Evolutionary conservation across 1,284 basidiomycete species (phyloP).

Genomic region (Cutaneotrichosporon arboriforme): DNA sequence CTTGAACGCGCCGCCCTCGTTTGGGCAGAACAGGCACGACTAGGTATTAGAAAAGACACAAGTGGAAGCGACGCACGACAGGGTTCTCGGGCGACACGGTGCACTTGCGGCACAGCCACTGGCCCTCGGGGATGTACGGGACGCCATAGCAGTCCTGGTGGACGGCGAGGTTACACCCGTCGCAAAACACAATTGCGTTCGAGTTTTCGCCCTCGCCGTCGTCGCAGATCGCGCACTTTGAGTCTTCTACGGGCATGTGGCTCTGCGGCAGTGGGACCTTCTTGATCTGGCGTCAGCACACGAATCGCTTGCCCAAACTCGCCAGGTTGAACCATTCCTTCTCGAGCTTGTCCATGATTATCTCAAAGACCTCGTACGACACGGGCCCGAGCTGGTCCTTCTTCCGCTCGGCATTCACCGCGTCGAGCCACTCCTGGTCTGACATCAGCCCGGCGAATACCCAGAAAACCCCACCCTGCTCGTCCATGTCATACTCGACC

Average conservation of each 20-base stretch:
- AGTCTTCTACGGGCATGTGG: conserved; percentile 77
- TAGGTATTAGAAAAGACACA: conserved; percentile 42
- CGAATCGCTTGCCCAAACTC: conserved; percentile 26
- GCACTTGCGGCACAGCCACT: conserved; percentile 98
- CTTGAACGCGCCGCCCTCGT: conserved; percentile 97
- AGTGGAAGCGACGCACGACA: conserved; percentile 61
- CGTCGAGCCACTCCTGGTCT: conserved; percentile 95
- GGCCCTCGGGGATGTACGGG: conserved; percentile 98
- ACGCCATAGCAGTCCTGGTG: conserved; percentile 99
- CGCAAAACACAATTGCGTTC: conserved; percentile 99
- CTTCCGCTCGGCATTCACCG: conserved; percentile 74
- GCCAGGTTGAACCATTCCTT: conserved; percentile 99
- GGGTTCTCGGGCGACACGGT: conserved; percentile 95
- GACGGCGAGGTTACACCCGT: conserved; percentile 97
- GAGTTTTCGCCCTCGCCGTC: conserved; percentile 98
- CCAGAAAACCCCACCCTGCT: conserved; percentile 65
- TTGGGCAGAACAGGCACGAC: conserved; percentile 91
- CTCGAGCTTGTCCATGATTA: conserved; percentile 94
- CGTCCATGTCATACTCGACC: conserved; percentile 99
- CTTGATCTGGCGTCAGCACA: conserved; percentile 61
- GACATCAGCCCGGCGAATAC: neutral
- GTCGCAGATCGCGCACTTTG: conserved; percentile 93
- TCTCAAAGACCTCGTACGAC: conserved; percentile 84
- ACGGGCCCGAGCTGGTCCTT: conserved; percentile 70
- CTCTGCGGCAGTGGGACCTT: conserved; percentile 79